Percentiles rank a stretch among this genome's conserved stretches.
Conservation (phyloP, 306 rosid species). For the Canavalia ensiformis region DNA sequence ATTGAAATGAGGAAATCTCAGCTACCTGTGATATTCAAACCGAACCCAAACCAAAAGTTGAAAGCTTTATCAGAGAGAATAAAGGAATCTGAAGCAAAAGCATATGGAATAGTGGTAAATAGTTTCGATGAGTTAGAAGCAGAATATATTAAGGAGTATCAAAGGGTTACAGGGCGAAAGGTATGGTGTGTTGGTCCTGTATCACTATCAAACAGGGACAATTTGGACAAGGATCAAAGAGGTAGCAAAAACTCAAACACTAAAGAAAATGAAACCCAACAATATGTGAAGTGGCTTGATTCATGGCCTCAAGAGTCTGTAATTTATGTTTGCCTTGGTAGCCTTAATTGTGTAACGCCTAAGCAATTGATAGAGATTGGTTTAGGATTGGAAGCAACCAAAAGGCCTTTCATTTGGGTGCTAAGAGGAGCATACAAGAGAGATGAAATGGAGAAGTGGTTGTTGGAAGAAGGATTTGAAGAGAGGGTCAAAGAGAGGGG, state of each 20-base stretch:
- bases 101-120: constrained; percentile 59
- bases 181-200: constrained; percentile 70
- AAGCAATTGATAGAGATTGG: constrained; percentile 62
- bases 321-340: constrained; percentile 67
- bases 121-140: constrained; percentile 59
- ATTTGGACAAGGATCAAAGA: constrained; percentile 53
- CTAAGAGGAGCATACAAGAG: constrained; percentile 50
- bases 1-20: constrained; percentile 48
- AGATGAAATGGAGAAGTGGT: constrained; percentile 52
- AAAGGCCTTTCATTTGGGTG: constrained; percentile 77
- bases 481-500: constrained; percentile 64
- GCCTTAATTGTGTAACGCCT: constrained; percentile 50
- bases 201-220: constrained; percentile 46
- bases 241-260: constrained; percentile 44
- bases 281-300: constrained; percentile 66
- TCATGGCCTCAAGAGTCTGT: constrained; percentile 54
- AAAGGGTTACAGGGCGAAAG: constrained; percentile 16
- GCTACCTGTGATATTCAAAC: constrained; percentile 22
- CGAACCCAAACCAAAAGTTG: neutral
- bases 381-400: constrained; percentile 64
- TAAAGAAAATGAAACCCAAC: neutral
- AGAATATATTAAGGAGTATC: constrained; percentile 44
- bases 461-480: constrained; percentile 51
- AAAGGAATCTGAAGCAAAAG: constrained; percentile 3
- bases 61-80: constrained; percentile 22